Evolutionary conservation across 2,329 filamentous ascomycete genomes (phyloP), one percentile per base, ranked within the genome.

Genomic region (Xylaria sp.): DNA sequence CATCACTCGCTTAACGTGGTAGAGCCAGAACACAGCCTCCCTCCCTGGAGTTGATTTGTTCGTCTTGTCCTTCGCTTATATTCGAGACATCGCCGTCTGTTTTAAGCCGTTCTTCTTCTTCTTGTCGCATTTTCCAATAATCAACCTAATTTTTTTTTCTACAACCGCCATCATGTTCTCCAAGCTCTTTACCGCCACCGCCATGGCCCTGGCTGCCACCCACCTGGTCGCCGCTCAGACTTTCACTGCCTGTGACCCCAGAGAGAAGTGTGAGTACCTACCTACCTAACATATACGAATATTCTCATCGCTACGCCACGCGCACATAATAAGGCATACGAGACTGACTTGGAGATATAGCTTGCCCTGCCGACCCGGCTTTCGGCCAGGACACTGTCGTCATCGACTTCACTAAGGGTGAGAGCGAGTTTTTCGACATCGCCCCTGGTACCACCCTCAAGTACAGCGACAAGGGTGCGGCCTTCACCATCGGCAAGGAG

Each of bases 331-430:
- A 5, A 51, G 4, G 3, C 18, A 46, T 16, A 39, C 7, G 16
- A 35, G 51, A 53, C 70, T 72, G 58, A 74, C 64, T 39, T 30
- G 23, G 37, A 9, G 3, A 50, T 11, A 2, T 59, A 83, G 82
- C 70, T 39, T 97, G 93, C 77, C 84, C 89, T 54, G 74, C 88
- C 59, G 82, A 96, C 72, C 82, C 89, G 63, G 93, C 92, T 9
- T 80, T 97, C 11, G 91, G 90, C 55, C 85, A 73, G 44, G 65
- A 63, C 76, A 77, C 74, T 48, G 67, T 76, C 55, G 66, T 68
- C 60, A 86, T 92, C 72, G 91, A 96, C 78, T 94, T 96, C 78
- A 88, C 85, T 61, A 80, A 88, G 73, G 90, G 90, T 59, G 72
- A 78, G 42, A 92, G 87, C 63, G 79, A 83, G 64, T 74, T 76